phyloP scores from a whole-genome alignment of 768 basidiomycete species.

The Mycena sanguinolenta region DNA sequence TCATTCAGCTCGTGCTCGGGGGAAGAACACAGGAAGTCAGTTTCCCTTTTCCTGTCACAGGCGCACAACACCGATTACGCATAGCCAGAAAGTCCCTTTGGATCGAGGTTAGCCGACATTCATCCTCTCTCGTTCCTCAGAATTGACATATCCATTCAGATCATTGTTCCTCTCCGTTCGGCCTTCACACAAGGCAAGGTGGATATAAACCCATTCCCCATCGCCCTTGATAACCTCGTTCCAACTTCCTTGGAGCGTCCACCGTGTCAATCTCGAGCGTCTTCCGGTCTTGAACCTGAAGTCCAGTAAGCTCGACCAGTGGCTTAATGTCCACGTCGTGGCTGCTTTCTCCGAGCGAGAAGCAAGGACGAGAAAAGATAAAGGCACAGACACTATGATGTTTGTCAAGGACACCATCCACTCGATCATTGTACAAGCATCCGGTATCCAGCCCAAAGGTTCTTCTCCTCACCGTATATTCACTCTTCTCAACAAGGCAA shows the following conservation, averaged over 20 bases:
- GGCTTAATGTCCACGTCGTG: slow-evolving; percentile 47
- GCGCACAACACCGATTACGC: slow-evolving; percentile 14
- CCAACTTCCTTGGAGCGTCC: slow-evolving; percentile 52
- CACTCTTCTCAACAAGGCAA: slow-evolving; percentile 40
- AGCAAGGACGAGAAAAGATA: slow-evolving; percentile 46
- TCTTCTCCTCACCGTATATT: slow-evolving; percentile 31
- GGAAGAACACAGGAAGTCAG: slow-evolving; percentile 42
- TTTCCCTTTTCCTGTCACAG: slow-evolving; percentile 21
- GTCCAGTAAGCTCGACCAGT: slow-evolving; percentile 30
- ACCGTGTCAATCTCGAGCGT: slow-evolving; percentile 48
- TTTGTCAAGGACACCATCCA: slow-evolving; percentile 51
- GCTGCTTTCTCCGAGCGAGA: slow-evolving; percentile 43
- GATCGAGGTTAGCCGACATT: slow-evolving; percentile 43
- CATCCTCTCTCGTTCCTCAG: neutral
- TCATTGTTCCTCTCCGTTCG: slow-evolving; percentile 33
- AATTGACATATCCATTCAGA: slow-evolving; percentile 17
- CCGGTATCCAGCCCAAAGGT: slow-evolving; percentile 40
- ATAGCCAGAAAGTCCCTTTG: slow-evolving; percentile 28
- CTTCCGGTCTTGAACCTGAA: slow-evolving; percentile 44
- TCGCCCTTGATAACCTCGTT: slow-evolving; percentile 33
- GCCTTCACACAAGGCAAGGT: slow-evolving; percentile 42
- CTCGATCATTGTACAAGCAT: slow-evolving; percentile 42
- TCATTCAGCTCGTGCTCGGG: slow-evolving; percentile 31
- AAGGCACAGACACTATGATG: slow-evolving; percentile 51
- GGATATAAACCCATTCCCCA: slow-evolving; percentile 45